Base-by-base conservation (phyloP, 768 basidiomycete genomes). In the Coprinellus aureogranulatus region DNA sequence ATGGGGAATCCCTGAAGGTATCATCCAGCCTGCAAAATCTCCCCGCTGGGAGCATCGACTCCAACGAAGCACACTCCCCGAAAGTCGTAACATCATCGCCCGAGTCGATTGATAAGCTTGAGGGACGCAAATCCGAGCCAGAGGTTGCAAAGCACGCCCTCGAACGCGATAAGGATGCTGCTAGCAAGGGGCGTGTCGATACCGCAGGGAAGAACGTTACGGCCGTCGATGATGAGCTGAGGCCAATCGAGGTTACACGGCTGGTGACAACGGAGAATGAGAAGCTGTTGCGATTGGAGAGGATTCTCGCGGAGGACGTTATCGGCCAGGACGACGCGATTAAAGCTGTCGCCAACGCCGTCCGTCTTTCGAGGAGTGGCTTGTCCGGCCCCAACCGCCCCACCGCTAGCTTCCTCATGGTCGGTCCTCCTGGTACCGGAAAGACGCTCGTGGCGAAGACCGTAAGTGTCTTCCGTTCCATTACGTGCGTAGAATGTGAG, bases 91-190 rank as follows among this genome's bases (percentile, higher is more conserved):
- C n/a, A n/a, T n/a, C n/a, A n/a, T n/a, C 90, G 58, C 96, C 96
- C 0, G 96, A 98, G 73, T 89, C 82, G 2, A 90, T 98, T 65
- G 96, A 98, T 73, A 87, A 88, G 62, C 80, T 98, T 18, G 92
- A 96, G 67, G 86, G 94, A 20, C 81, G 81, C 52, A 94, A 91
- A 70, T 82, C 98, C 31, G 92, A 96, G 67, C 81, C 98, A 27
- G 91, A 98, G 67, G 87, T 98, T 20, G 96, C 97, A 68, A 90
- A 97, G 22, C 94, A 97, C 68, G 96, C 96, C 10, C 76, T 98
- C 52, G 91, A 94, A 68, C 84, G 94, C 47, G 94, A 97, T 70
- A 95, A 93, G 70, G 94, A 97, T 59, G 69, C 83, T 4, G 90
- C 91, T 3, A 94, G 91, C 65, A 90, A 91, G 71, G 92, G 94